Conservation (phyloP, 176 grass and related monocot genomes). For the Cenchrus fungigraminus region DNA sequence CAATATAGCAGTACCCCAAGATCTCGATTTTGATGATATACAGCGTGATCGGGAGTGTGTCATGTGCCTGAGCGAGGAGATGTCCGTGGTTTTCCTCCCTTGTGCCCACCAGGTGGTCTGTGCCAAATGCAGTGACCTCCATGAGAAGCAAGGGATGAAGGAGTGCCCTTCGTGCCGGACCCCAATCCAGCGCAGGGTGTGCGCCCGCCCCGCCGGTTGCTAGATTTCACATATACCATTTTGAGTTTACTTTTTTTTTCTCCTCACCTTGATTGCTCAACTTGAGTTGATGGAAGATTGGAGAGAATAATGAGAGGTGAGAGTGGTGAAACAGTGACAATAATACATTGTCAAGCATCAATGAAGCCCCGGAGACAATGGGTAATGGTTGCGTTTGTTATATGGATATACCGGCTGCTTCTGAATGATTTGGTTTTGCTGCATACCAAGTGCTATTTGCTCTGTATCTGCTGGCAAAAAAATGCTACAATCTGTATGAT, state of each 20-base stretch:
- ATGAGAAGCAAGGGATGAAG: constrained; percentile 92
- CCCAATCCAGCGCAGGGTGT: constrained; percentile 78
- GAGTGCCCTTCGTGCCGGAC: constrained; percentile 93
- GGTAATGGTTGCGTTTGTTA: constrained; percentile 46
- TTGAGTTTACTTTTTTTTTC: constrained; percentile 27
- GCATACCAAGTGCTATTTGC: background rate
- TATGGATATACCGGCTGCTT: constrained; percentile 32
- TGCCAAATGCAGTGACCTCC: constrained; percentile 73
- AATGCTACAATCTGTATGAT: background rate
- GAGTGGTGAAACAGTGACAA: constrained; percentile 26
- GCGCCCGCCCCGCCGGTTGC: constrained; percentile 39
- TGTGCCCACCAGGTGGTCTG: constrained; percentile 92
- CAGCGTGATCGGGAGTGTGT: constrained; percentile 86
- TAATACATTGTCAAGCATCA: constrained; percentile 45
- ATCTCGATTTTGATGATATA: constrained; percentile 63
- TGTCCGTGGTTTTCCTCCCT: constrained; percentile 83
- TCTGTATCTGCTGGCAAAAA: background rate
- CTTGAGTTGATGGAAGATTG: constrained; percentile 55
- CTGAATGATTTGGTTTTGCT: constrained; percentile 33
- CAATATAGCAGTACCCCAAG: constrained; percentile 36
- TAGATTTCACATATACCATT: constrained; percentile 59
- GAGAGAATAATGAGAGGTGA: constrained; percentile 59
- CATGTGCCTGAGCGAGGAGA: constrained; percentile 98
- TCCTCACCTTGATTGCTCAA: constrained; percentile 35
- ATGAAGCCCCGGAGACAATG: constrained; percentile 16